phyloP scores from a whole-genome alignment of 495 filamentous ascomycete species.

The Tuber aestivum region DNA sequence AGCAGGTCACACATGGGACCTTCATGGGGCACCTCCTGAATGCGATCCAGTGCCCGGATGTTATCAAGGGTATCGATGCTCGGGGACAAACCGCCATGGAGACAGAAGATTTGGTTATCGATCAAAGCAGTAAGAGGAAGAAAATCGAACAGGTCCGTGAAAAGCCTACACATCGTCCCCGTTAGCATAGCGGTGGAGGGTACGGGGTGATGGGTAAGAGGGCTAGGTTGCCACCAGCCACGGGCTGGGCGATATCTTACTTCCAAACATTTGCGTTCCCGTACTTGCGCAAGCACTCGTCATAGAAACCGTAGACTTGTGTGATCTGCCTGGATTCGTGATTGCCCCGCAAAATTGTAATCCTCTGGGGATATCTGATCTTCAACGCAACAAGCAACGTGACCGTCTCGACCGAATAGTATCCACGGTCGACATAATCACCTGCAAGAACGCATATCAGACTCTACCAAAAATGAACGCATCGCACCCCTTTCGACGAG shows the following conservation, averaged over 20 bases:
- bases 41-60: slow-evolving; percentile 88
- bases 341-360: slow-evolving; percentile 94
- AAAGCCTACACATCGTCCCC: slow-evolving; percentile 44
- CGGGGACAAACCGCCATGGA: slow-evolving; percentile 91
- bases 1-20: slow-evolving; percentile 98
- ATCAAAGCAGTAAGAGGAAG: slow-evolving; percentile 96
- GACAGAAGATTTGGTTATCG: slow-evolving; percentile 99
- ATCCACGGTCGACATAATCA: slow-evolving; percentile 94
- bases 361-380: slow-evolving; percentile 91
- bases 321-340: slow-evolving; percentile 97
- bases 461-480: slow-evolving; percentile 13
- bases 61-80: slow-evolving; percentile 98
- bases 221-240: neutral
- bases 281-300: slow-evolving; percentile 95
- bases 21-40: slow-evolving; percentile 97
- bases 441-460: slow-evolving; percentile 49
- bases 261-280: slow-evolving; percentile 99
- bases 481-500: neutral
- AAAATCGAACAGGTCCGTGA: slow-evolving; percentile 98
- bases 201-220: neutral
- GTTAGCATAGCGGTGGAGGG: slow-evolving; percentile 12
- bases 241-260: slow-evolving; percentile 48
- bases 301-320: slow-evolving; percentile 96
- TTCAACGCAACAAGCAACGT: slow-evolving; percentile 90
- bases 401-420: slow-evolving; percentile 95